phyloP scores from a whole-genome alignment of 2,329 filamentous ascomycete genomes.

The Ophiostoma sp. region DNA sequence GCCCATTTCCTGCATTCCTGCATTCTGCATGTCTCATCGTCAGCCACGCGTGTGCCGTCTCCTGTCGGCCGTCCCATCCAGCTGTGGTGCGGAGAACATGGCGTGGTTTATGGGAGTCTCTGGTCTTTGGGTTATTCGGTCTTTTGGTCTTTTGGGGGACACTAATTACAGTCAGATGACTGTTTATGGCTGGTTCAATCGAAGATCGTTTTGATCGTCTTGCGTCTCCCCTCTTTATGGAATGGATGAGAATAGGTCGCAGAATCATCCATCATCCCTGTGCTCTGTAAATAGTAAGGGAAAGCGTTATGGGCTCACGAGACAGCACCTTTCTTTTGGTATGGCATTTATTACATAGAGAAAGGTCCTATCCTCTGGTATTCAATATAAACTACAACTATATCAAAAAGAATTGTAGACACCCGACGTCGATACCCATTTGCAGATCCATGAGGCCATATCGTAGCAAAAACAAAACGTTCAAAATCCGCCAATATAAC shows the following conservation, averaged over 20 bases:
- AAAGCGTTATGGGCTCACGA: neutral
- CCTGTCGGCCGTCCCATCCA: neutral
- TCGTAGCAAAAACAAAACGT: no score
- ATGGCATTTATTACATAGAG: no score
- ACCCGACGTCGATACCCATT: no score
- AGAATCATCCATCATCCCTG: no score
- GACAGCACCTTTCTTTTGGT: no score
- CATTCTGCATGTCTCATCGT: conserved; percentile 7
- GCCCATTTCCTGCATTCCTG: neutral
- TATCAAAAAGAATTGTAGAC: no score
- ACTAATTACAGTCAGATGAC: neutral
- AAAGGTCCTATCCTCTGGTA: no score
- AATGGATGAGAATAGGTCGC: neutral
- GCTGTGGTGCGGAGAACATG: conserved; percentile 7
- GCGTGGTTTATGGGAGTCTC: neutral
- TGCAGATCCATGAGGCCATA: no score
- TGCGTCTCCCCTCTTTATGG: neutral
- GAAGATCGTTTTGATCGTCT: neutral
- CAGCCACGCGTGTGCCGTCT: neutral
- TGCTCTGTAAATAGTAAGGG: no score
- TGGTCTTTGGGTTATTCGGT: neutral
- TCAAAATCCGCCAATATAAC: no score
- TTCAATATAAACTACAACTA: no score
- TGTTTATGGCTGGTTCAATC: neutral
- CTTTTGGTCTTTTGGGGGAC: neutral